A percentile compares a stretch with the other conserved stretches of the same genome.
These are phyloP conservation scores for Cordyceps tenuipes DNA, from an alignment of 2,329 filamentous ascomycete genomes.

Conservation along the genomic window DNA sequence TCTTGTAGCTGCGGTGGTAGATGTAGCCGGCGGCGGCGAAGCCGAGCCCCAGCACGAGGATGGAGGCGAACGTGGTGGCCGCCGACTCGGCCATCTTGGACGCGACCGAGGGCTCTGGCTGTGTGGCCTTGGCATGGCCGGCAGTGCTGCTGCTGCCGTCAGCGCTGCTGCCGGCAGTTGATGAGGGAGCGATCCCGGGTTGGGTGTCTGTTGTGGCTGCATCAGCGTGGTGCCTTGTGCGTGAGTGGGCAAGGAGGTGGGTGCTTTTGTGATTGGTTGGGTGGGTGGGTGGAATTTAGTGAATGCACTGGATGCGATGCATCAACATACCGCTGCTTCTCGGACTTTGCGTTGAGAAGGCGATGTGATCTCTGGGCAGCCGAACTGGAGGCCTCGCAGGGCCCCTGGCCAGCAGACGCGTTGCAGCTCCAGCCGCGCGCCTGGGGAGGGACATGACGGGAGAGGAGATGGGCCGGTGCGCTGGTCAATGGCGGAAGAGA, in stretches of 20 bases:
- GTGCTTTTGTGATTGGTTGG: background rate
- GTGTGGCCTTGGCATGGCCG: background rate
- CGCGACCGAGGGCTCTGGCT: conserved; percentile 29
- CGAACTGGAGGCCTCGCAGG: background rate
- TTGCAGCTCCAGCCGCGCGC: background rate
- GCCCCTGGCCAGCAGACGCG: background rate
- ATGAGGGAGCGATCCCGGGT: background rate
- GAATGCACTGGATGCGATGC: background rate
- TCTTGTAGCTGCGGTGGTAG: conserved; percentile 83
- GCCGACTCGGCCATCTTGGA: conserved; percentile 66
- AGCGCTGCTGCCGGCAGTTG: background rate
- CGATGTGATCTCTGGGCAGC: background rate
- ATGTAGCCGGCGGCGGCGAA: conserved; percentile 62
- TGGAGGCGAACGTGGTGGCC: conserved; percentile 67
- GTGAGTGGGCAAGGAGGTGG: background rate
- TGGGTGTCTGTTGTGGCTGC: background rate
- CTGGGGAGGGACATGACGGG: background rate
- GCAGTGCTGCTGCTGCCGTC: background rate
- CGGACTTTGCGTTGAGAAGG: conserved; percentile 23
- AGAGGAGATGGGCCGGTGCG: background rate
- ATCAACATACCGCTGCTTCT: conserved; percentile 21
- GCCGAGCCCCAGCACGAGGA: conserved; percentile 59
- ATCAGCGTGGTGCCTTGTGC: background rate
- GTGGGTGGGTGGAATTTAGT: background rate
- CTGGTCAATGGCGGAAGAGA: background rate